Base-by-base conservation (phyloP, 192 early-diverging fungal species). In the Piromyces finnis region DNA sequence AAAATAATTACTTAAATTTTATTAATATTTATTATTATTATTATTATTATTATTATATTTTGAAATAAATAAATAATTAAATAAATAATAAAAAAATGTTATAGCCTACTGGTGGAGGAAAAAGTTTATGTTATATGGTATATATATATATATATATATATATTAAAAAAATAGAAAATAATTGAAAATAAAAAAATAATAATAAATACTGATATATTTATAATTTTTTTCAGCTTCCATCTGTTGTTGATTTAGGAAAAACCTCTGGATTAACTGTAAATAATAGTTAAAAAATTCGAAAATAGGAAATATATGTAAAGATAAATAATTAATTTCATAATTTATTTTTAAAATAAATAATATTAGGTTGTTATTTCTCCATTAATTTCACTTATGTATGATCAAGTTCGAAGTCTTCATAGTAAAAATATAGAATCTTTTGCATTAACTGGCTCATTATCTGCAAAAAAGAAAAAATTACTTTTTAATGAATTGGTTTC, bases 351-450 rank as follows among this genome's bases (percentile, higher is more conserved):
- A n/a, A n/a, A n/a, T n/a, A n/a, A 35, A 79, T 27, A 30, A 14
- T 4, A 37, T 29, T 28, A 79, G 85, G 84, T 28, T 30, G 96
- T 99, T 3, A 89, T 99, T 12, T 97, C 96, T 13, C 97, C 97
- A 4, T 86, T 99, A 29, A 84, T 99, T 27, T 96, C 96, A n/a
- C 86, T 99, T 39, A 98, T 99, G 86, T 91, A 95, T 80, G 97
- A 99, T 83, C 97, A 99, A 85, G 94, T 97, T 2, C 83, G 84
- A 29, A 87, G 90, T n/a, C 87, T 99, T 78, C 86, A 90, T 27
- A 77, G 79, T 27, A 77, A 32, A 32, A 29, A 80, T 78, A 30
- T 78, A 13, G 30, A 37, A 5, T 78, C 35, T 78, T 37, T 17
- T 30, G 79, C 30, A 29, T 29, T 32, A 80, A 32, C 79, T 29